A percentile compares a stretch with the other conserved stretches of the same genome.
These are phyloP conservation scores for Leptodontidium sp. DNA, from an alignment of 2,329 filamentous ascomycete genomes.

Conservation along the genomic window DNA sequence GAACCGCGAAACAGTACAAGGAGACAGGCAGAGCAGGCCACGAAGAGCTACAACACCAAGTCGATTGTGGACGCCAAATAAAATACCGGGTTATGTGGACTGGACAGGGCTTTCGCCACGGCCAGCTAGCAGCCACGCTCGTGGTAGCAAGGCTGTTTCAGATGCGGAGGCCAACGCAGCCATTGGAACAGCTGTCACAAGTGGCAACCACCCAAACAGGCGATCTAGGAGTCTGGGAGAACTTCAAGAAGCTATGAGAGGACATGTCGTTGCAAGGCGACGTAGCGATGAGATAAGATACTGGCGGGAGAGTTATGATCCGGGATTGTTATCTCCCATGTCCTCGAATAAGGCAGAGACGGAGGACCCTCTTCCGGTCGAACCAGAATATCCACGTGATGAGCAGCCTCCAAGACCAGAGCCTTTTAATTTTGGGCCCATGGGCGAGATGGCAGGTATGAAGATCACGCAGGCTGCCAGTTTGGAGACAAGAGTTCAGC, in stretches of 20 bases:
- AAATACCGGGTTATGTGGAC: constrained; percentile 52
- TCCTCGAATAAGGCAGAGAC: constrained; percentile 56
- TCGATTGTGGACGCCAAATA: constrained; percentile 51
- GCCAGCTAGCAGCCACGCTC: constrained; percentile 66
- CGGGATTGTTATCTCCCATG: constrained; percentile 59
- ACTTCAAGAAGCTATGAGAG: constrained; percentile 53
- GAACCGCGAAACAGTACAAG: constrained; percentile 59
- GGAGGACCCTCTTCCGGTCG: constrained; percentile 44
- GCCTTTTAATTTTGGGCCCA: constrained; percentile 63
- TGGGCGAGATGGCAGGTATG: constrained; percentile 59
- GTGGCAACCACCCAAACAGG: constrained; percentile 59
- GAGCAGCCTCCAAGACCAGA: constrained; percentile 48
- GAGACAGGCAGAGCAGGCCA: constrained; percentile 46
- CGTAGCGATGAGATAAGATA: constrained; percentile 71
- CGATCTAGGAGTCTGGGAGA: constrained; percentile 68
- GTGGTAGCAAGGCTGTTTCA: constrained; percentile 51
- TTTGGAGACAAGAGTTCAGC: constrained; percentile 60
- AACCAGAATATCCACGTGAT: constrained; percentile 37
- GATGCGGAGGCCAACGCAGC: constrained; percentile 35
- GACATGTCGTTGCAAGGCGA: constrained; percentile 52
- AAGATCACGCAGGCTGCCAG: constrained; percentile 64
- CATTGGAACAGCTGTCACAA: constrained; percentile 70
- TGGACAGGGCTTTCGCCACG: constrained; percentile 65
- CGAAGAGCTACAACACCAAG: constrained; percentile 55
- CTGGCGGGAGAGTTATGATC: constrained; percentile 68